Evolutionary conservation across 2,329 filamentous ascomycete genomes (phyloP), one percentile per base, ranked within the genome.

Genomic region (Amauroascus verrucosus): DNA sequence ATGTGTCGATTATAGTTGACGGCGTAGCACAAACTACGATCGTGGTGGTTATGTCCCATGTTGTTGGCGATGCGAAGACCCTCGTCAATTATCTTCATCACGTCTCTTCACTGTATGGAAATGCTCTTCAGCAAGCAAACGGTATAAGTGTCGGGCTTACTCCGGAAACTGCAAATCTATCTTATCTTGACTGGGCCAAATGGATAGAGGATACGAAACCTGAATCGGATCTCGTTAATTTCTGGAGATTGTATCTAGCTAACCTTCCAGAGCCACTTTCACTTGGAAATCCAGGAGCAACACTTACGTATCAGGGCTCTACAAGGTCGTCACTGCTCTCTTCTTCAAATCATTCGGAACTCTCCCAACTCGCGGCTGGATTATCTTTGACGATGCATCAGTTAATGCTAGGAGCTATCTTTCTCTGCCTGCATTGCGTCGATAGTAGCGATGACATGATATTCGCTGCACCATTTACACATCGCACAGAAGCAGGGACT

Each of bases 231-330:
- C 4, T 38, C 6, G 16, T 14, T 18, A 18, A 5, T n/a, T 38
- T 38, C 35, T 64, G 7, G 47, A 51, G 1, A 37, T 43, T 3
- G 7, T 57, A 3, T 68, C 66, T 48, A 51, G 55, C 24, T 57
- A 54, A 18, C 24, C 32, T 6, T 6, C 14, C 13, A 35, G 51
- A 33, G 7, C 33, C 11, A 48, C 57, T 5, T 28, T 48, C 4
- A 14, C 26, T 22, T 46, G 47, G 20, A 37, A 53, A 35, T 56
- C 57, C 32, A 35, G 48, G 26, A 6, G 43, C 11, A 5, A n/a
- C n/a, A 5, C 43, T 8, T 45, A 24, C n/a, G 20, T 30, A 22
- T 45, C 20, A n/a, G 20, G 26, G 26, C 43, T 45, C 43, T 4
- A 22, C 18, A 45, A 45, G 43, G 43, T 30, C 26, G 43, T 45